phyloP scores from a whole-genome alignment of 2,329 filamentous ascomycete species.

The Arthrobotrys iridis region DNA sequence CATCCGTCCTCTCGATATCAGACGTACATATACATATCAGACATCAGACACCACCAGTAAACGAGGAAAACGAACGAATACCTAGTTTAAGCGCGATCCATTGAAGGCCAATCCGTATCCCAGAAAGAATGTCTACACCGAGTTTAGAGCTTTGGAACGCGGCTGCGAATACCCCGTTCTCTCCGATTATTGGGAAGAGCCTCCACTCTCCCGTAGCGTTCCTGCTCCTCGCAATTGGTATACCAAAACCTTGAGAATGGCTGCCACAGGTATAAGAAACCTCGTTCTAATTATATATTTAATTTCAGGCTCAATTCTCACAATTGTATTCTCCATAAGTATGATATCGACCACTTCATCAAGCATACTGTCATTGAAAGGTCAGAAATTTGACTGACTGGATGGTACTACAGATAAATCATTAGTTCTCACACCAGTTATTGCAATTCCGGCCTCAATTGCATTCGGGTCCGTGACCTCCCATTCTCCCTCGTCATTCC shows the following conservation, averaged over 20 bases:
- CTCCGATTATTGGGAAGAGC: constrained; percentile 80
- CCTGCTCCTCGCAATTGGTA: constrained; percentile 74
- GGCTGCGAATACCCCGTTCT: constrained; percentile 85
- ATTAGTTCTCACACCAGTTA: constrained; percentile 68
- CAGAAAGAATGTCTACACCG: constrained; percentile 65
- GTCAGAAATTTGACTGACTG: constrained; percentile 13
- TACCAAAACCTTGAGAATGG: constrained; percentile 6
- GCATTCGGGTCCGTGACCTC: constrained; percentile 79
- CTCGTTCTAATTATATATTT: constrained; percentile 44
- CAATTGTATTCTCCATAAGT: constrained; percentile 88
- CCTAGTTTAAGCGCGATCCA: neutral
- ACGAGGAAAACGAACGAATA: neutral
- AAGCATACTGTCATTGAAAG: constrained; percentile 52
- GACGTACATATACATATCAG: neutral
- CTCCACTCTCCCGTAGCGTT: constrained; percentile 76
- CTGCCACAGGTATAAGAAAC: constrained; percentile 29
- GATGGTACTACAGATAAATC: constrained; percentile 56
- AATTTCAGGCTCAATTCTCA: constrained; percentile 71
- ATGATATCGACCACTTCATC: constrained; percentile 58
- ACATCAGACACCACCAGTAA: neutral
- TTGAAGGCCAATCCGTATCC: constrained; percentile 5
- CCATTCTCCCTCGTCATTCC: neutral
- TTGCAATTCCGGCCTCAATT: constrained; percentile 86
- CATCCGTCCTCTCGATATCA: neutral
- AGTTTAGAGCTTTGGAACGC: constrained; percentile 85